Conservation (phyloP, 2,329 filamentous ascomycete genomes). For the Exophiala sp. region DNA sequence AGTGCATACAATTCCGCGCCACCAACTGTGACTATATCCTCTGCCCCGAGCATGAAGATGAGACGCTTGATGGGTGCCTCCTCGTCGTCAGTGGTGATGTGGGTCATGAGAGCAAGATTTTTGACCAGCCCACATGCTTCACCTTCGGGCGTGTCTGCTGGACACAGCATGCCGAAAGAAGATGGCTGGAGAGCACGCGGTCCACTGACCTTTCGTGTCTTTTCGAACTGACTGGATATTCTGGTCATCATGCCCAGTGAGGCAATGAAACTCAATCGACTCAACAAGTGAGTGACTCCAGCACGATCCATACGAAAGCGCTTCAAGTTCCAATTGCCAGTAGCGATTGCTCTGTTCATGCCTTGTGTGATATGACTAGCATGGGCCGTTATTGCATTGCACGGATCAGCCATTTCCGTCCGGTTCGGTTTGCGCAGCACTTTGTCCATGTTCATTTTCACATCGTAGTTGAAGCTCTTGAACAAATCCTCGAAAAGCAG, state of each 20-base stretch:
- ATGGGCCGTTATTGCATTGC: slow-evolving; percentile 77
- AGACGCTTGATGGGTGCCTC: slow-evolving; percentile 85
- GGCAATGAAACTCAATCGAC: slow-evolving; percentile 91
- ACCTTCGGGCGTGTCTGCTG: slow-evolving; percentile 96
- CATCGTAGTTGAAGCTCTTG: slow-evolving; percentile 85
- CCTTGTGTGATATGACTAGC: slow-evolving; percentile 85
- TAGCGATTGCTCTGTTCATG: slow-evolving; percentile 93
- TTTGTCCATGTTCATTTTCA: slow-evolving; percentile 94
- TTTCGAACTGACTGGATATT: slow-evolving; percentile 98
- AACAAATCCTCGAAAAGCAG: slow-evolving; percentile 96
- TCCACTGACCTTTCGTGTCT: slow-evolving; percentile 93
- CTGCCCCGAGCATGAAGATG: slow-evolving; percentile 80
- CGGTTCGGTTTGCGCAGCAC: slow-evolving; percentile 90
- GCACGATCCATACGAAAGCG: slow-evolving; percentile 98
- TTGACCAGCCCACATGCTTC: slow-evolving; percentile 98
- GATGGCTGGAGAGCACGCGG: slow-evolving; percentile 94
- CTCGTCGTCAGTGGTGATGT: slow-evolving; percentile 95
- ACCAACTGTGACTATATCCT: slow-evolving; percentile 73
- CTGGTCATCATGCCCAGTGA: slow-evolving; percentile 99
- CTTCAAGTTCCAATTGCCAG: slow-evolving; percentile 96
- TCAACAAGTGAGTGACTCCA: slow-evolving; percentile 93
- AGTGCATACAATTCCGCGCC: slow-evolving; percentile 83
- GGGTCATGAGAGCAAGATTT: slow-evolving; percentile 97
- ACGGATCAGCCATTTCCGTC: slow-evolving; percentile 82
- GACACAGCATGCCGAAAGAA: slow-evolving; percentile 97